Base-by-base conservation (phyloP, 2,329 filamentous ascomycete species). In the Pseudogymnoascus sp. region DNA sequence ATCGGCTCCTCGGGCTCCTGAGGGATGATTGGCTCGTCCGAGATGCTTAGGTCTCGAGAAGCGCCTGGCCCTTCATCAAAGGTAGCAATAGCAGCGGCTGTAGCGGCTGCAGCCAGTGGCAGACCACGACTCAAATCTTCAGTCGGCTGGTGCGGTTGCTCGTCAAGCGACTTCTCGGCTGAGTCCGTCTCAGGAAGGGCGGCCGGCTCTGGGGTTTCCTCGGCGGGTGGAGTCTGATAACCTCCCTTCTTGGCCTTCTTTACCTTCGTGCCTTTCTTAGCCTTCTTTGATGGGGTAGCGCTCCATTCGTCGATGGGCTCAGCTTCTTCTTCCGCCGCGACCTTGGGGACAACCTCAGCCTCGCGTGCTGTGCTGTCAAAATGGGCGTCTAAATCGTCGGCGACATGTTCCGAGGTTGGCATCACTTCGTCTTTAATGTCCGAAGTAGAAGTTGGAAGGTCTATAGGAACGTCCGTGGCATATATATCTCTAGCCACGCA, bases 71-170 rank as follows among this genome's bases (percentile, higher is more conserved):
- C 56, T 28, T 61, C 56, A 18, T 36, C 14, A 12, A 37, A 10
- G 12, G 21, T 6, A 23, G 28, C 28, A 56, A 56, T 56, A 21
- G 28, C 50, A 16, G 21, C 56, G 8, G n/a, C 12, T 18, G 53
- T 5, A 7, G 18, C 18, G 11, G 18, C 40, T 23, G 40, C 42
- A 23, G 42, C 42, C 12, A 46, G 21, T 56, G 50, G 28, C 70
- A 79, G 78, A 70, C 79, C 80, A 11, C 72, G 66, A 63, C 72
- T 69, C 53, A 65, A 65, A 36, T 68, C 59, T 50, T 65, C 50
- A 36, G 46, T 23, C 7, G 34, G 18, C 2, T 42, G 23, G 5
- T 37, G 31, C 16, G 11, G 4, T 10, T 60, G 59, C 28, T 62
- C 60, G 1, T 34, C 40, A 6, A 6, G 4, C 6, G 14, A 18